Percentiles rank a stretch among this genome's conserved stretches.
Conservation (phyloP, 345 rosid species). For the Corchorus capsularis region DNA sequence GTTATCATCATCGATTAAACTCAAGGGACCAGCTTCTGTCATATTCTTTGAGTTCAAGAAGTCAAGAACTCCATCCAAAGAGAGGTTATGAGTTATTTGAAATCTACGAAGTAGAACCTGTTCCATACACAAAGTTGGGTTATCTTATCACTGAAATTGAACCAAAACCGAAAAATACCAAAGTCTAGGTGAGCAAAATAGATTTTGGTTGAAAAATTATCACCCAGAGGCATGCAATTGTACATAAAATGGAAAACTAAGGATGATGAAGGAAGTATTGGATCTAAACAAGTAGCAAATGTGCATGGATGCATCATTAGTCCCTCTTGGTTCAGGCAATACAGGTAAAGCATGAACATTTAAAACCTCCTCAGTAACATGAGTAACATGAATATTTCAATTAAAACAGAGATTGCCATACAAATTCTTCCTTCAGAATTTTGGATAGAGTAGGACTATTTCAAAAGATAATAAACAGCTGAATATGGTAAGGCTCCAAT, state of each 20-base stretch:
- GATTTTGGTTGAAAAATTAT: not conserved
- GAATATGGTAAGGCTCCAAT: not conserved
- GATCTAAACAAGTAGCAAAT: not conserved
- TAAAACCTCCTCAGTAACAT: not conserved
- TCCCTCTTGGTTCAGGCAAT: not conserved
- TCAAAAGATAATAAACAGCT: not conserved
- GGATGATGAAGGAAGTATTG: not conserved
- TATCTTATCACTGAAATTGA: not conserved
- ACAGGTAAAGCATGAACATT: not conserved
- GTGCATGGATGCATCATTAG: not conserved
- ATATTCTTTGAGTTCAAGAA: conserved; percentile 87
- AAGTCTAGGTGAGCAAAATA: not conserved
- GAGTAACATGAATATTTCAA: not conserved
- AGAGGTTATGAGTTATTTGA: conserved; percentile 81
- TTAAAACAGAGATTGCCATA: not conserved
- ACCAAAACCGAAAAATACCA: not conserved
- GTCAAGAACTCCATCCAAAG: conserved; percentile 95
- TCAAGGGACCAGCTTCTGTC: conserved; percentile 96
- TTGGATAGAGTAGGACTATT: not conserved
- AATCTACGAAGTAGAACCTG: conserved; percentile 87
- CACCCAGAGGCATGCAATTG: not conserved
- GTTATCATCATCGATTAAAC: conserved; percentile 82
- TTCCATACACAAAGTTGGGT: not conserved
- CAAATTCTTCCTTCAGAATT: not conserved
- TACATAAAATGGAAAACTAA: not conserved